A percentile compares a stretch with the other conserved stretches of the same genome.
These are phyloP conservation scores for Backusella morwellensis DNA, from an alignment of 192 early-diverging fungal genomes.

Conservation along the genomic window DNA sequence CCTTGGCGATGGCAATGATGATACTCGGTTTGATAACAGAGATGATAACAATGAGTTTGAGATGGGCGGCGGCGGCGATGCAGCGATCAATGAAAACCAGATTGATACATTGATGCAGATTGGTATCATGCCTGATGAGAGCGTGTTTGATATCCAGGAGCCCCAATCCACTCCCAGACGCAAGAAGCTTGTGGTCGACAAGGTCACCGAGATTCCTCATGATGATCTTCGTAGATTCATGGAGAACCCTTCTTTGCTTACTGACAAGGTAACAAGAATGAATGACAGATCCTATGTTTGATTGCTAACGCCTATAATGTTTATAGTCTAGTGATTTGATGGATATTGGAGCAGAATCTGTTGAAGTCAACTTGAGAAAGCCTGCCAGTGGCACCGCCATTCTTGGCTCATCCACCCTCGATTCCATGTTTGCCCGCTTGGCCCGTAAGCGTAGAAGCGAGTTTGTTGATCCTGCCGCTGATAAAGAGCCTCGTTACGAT, in stretches of 20 bases:
- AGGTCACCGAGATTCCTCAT: slow-evolving; percentile 64
- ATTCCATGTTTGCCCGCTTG: neutral
- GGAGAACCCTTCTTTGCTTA: slow-evolving; percentile 52
- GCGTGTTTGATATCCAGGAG: slow-evolving; percentile 1
- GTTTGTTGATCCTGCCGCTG: neutral
- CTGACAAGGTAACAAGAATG: slow-evolving; percentile 29
- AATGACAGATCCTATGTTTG: too few species aligned
- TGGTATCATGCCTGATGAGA: neutral
- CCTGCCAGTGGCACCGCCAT: slow-evolving; percentile 13
- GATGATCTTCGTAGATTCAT: slow-evolving; percentile 49
- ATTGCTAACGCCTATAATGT: neutral
- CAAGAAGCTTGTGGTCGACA: slow-evolving; percentile 64
- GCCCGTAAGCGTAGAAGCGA: neutral
- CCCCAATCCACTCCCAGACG: slow-evolving; percentile 28
- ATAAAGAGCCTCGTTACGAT: neutral
- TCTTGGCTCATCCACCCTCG: neutral
- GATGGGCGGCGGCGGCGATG: slow-evolving; percentile 2
- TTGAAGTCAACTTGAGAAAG: neutral
- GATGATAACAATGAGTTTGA: slow-evolving; percentile 1
- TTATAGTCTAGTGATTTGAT: neutral
- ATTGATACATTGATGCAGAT: slow-evolving; percentile 20
- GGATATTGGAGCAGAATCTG: neutral
- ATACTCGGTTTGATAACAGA: neutral
- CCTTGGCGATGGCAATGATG: slow-evolving; percentile 10
- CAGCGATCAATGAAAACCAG: neutral